These are phyloP conservation scores for Haplosporangium sp. DNA, from an alignment of 371 early-diverging fungal genomes.

Conservation along the genomic window DNA sequence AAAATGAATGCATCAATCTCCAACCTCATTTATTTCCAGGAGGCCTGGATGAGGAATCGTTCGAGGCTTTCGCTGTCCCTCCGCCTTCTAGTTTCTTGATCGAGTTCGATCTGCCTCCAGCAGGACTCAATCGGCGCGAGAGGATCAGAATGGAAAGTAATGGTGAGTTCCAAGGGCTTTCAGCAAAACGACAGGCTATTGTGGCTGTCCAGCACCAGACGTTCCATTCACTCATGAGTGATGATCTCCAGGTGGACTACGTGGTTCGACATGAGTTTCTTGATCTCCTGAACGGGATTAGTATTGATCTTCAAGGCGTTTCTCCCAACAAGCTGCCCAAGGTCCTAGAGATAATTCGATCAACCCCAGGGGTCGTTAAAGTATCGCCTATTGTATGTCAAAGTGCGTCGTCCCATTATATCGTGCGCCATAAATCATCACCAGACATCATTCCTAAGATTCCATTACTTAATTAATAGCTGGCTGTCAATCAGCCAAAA, in stretches of 20 bases:
- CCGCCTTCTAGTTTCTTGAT: slow-evolving; percentile 33
- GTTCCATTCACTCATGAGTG: slow-evolving; percentile 14
- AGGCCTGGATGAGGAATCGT: not conserved
- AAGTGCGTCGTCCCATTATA: not conserved
- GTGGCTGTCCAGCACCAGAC: slow-evolving; percentile 30
- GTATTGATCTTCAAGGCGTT: slow-evolving; percentile 35
- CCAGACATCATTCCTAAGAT: not conserved
- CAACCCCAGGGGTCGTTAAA: slow-evolving; percentile 30
- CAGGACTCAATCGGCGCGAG: slow-evolving; percentile 27
- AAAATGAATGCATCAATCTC: not conserved
- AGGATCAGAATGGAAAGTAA: slow-evolving; percentile 23
- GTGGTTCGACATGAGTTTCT: slow-evolving; percentile 42
- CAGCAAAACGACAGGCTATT: slow-evolving; percentile 14
- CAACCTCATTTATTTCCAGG: not conserved
- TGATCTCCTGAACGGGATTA: slow-evolving; percentile 41
- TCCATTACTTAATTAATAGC: slow-evolving; percentile 6
- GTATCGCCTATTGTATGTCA: slow-evolving; percentile 37
- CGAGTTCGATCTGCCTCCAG: slow-evolving; percentile 36
- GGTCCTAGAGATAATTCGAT: slow-evolving; percentile 30
- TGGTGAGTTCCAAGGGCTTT: slow-evolving; percentile 7
- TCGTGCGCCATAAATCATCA: not conserved
- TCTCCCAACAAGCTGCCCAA: slow-evolving; percentile 14
- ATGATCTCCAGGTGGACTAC: slow-evolving; percentile 20
- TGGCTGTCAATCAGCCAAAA: slow-evolving; percentile 32
- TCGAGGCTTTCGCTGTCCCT: slow-evolving; percentile 21